Conservation (phyloP, 805 yeast species). For the Candida arabinofermentans region DNA sequence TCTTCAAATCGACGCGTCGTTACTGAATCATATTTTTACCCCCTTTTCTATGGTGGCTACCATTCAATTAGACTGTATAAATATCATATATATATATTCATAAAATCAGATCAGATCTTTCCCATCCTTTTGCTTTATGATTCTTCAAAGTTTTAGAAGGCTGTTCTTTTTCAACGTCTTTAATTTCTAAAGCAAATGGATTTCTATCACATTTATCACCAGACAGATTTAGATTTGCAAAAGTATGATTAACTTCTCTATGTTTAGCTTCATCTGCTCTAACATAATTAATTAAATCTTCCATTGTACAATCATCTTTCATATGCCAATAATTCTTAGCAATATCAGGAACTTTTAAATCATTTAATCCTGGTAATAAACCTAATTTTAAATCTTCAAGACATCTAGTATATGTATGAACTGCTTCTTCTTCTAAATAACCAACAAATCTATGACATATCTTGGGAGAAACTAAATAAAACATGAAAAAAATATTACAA, state of each 20-base stretch:
- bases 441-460: conserved; percentile 76
- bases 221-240: conserved; percentile 52
- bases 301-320: conserved; percentile 46
- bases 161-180: conserved; percentile 23
- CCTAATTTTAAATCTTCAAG: conserved; percentile 50
- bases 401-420: conserved; percentile 61
- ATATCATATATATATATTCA: conserved; percentile 2
- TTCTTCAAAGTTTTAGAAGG: conserved; percentile 25
- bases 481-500: conserved; percentile 58
- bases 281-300: conserved; percentile 55
- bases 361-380: conserved; percentile 44
- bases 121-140: conserved; percentile 32
- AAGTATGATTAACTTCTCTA: conserved; percentile 74
- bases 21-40: too few relatives aligned
- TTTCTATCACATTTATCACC: conserved; percentile 47
- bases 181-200: conserved; percentile 54
- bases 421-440: conserved; percentile 74
- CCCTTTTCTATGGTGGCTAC: too few relatives aligned
- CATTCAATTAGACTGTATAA: not conserved
- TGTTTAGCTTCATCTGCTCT: conserved; percentile 80
- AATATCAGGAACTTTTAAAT: conserved; percentile 48
- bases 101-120: conserved; percentile 28
- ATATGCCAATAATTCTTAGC: conserved; percentile 65
- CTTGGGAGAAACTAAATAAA: conserved; percentile 54
- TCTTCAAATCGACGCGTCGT: too few relatives aligned